Evolutionary conservation across 192 early-diverging fungal species (phyloP), one percentile per base, ranked within the genome.

Genomic region (Lobosporangium transversale): DNA sequence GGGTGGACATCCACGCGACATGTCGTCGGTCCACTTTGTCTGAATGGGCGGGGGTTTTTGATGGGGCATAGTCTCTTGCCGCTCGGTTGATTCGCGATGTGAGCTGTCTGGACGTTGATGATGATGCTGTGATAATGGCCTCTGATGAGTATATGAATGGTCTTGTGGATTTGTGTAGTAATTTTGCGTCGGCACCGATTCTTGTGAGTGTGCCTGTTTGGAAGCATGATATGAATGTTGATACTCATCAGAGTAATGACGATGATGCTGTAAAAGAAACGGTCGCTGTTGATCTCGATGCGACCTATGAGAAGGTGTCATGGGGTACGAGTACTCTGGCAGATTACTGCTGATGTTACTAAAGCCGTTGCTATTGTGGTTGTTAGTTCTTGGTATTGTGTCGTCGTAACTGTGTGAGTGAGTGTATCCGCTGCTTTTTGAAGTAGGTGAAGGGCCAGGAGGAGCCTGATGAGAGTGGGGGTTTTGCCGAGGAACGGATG

Each of bases 281-380:
- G 43, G 31, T 30, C 54, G 64, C 17, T 57, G 37, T 32, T 32
- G 47, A 20, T 26, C 18, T 27, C 37, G 55, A 6, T 58, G 55
- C 26, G 26, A 35, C 12, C 53, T 44, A 7, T 58, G 55, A 3
- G 66, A 30, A n/a, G 56, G 27, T 0, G 48, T 37, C 56, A 68
- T 68, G 23, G 66, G 66, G 24, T 68, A 68, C 4, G 66, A 58
- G 26, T 68, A 68, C 43, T 68, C 66, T 12, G 66, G 66, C 35
- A 68, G 21, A 31, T 53, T 61, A 33, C 59, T 70, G 52, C 59
- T 62, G 53, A 61, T 56, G n/a, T 56, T 48, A 44, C 51, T 53
- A 9, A 31, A 53, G 30, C 48, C 23, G 47, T 53, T 53, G 58
- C 40, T 45, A n/a, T 20, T 42, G 40, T 21, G n/a, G n/a, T 15